Percentiles rank a stretch among this genome's conserved stretches.
phyloP scores from a whole-genome alignment of 257 asterid genomes.

The Echium plantagineum region DNA sequence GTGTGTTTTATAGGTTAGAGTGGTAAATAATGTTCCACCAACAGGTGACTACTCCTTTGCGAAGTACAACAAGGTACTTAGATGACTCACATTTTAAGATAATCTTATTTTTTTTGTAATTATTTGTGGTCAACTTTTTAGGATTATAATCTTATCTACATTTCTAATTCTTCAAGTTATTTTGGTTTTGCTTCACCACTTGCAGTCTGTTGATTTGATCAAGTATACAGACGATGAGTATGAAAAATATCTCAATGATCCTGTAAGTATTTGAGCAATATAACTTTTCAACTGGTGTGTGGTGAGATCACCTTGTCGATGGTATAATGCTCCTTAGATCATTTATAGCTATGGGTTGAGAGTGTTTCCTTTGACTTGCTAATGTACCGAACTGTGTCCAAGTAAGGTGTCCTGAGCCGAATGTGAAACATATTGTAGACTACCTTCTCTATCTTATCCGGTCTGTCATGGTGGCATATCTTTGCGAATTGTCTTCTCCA shows the following conservation, averaged over 20 bases:
- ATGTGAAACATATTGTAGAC: not conserved
- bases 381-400: not conserved
- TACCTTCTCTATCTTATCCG: not conserved
- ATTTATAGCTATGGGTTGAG: not conserved
- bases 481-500: not conserved
- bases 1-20: constrained; percentile 56
- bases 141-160: too few species aligned
- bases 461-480: not conserved
- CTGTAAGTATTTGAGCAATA: constrained; percentile 39
- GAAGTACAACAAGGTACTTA: constrained; percentile 72
- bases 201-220: constrained; percentile 85
- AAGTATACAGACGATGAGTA: constrained; percentile 94
- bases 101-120: not conserved
- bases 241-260: constrained; percentile 61
- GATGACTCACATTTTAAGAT: not conserved
- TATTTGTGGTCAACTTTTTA: too few species aligned
- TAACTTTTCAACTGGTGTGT: not conserved
- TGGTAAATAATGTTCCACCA: constrained; percentile 86
- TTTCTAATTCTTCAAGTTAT: not conserved
- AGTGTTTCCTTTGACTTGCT: not conserved
- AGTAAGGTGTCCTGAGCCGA: not conserved
- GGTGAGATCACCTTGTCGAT: not conserved
- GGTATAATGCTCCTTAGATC: not conserved
- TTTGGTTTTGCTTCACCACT: constrained; percentile 5
- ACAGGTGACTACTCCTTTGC: constrained; percentile 94